Base-by-base conservation (phyloP, 805 yeast genomes). In the Kodamaea lidongshanica region DNA sequence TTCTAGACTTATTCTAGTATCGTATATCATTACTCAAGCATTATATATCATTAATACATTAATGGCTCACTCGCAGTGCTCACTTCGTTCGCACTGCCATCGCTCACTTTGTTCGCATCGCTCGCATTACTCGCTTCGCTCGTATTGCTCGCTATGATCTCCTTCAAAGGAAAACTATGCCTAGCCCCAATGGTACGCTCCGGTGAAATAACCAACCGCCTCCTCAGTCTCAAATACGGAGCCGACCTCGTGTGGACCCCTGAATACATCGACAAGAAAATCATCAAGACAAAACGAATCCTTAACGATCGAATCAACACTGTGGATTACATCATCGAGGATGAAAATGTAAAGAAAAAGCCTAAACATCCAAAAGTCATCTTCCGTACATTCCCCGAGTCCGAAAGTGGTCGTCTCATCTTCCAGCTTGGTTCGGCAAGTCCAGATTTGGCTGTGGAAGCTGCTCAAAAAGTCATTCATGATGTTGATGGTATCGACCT, bases 171-270 rank as follows among this genome's bases (percentile, higher is more conserved):
- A 1, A 84, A 83, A 46, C 56, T 87, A 32, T 94, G 80, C 12
- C 69, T 89, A 22, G 97, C 96, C 1, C 98, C 98, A 0, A 89
- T 89, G 98, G 96, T 89, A 29, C 67, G 98, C 19, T 82, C 89
- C 23, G 95, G 97, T 8, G 98, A 92, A 58, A 71, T 92, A 4
- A 97, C 98, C 5, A 79, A 87, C 6, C 67, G 98, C 33, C 65
- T 89, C 6, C 52, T 88, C 41, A 79, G 96, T 0, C 65, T 92
- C 14, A 72, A 71, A 40, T 68, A 84, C 51, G 96, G 96, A 3
- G 95, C 96, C 0, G 97, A 92, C 54, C 62, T 89, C 27, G 97
- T 92, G 4, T 92, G 98, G 98, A 38, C 61, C 6, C 98, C 98
- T 0, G 98, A 92, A 54, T 81, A 88, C 37, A 73, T 92, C 13